phyloP scores from a whole-genome alignment of 768 basidiomycete genomes.

The Boletus reticuloceps region DNA sequence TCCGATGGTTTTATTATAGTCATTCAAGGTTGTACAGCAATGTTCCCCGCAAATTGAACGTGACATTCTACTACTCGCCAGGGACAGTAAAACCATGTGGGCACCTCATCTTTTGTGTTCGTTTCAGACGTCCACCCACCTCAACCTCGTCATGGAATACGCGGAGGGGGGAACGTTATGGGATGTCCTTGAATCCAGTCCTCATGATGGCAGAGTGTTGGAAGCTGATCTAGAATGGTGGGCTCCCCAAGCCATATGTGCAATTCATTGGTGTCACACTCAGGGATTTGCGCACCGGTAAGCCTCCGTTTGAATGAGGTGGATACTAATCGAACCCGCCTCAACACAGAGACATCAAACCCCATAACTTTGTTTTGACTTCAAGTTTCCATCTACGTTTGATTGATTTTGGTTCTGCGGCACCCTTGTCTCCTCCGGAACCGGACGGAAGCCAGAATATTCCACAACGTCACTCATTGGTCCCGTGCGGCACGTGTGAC shows the following conservation, averaged over 20 bases:
- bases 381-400: conserved; percentile 66
- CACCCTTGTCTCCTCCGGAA: conserved; percentile 59
- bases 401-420: conserved; percentile 94
- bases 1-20: not conserved
- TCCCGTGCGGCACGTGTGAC: conserved; percentile 91
- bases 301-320: conserved; percentile 17
- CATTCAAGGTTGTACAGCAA: conserved; percentile 53
- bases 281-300: conserved; percentile 90
- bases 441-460: conserved; percentile 58
- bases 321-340: not conserved
- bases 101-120: conserved; percentile 83
- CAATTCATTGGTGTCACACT: conserved; percentile 88
- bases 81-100: conserved; percentile 52
- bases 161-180: conserved; percentile 84
- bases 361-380: conserved; percentile 89
- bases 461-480: conserved; percentile 63
- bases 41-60: conserved; percentile 81
- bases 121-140: conserved; percentile 72
- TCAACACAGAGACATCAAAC: conserved; percentile 81
- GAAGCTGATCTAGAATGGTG: conserved; percentile 81
- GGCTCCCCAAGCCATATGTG: conserved; percentile 80
- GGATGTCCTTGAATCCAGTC: conserved; percentile 80
- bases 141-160: conserved; percentile 83
- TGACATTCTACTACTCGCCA: conserved; percentile 68
- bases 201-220: conserved; percentile 54